Evolutionary conservation across 2,329 filamentous ascomycete genomes (phyloP).

Genomic region (Arthrobotrys iridis): DNA sequence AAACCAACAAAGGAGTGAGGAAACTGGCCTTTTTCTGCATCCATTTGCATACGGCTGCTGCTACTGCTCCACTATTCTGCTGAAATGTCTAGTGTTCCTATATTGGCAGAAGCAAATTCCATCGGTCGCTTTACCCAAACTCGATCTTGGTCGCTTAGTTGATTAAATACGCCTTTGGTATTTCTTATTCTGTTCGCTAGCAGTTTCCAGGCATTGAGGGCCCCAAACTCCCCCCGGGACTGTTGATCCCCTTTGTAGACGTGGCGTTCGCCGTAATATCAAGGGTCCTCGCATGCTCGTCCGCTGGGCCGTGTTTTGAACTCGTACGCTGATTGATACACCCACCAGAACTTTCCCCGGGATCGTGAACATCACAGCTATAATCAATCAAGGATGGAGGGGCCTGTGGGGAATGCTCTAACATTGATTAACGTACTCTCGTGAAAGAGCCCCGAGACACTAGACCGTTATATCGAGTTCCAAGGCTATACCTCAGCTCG

Average conservation of each 20-base stretch:
- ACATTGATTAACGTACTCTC: not conserved
- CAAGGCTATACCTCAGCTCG: not conserved
- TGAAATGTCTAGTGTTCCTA: conserved; percentile 16
- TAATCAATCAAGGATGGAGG: too few relatives aligned
- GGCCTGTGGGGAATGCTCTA: not conserved
- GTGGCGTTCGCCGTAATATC: conserved; percentile 33
- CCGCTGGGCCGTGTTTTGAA: conserved; percentile 18
- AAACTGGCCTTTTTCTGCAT: conserved; percentile 22
- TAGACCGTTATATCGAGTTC: not conserved
- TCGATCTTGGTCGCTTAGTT: conserved; percentile 11
- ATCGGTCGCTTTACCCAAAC: conserved; percentile 25
- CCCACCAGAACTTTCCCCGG: too few relatives aligned
- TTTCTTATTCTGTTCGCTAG: conserved; percentile 37
- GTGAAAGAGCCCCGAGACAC: conserved; percentile 1
- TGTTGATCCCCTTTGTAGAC: conserved; percentile 21
- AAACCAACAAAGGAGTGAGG: not conserved
- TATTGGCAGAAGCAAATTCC: conserved; percentile 16
- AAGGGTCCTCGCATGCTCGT: conserved; percentile 26
- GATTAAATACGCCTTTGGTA: not conserved
- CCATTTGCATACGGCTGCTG: conserved; percentile 6
- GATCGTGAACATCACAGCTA: too few relatives aligned
- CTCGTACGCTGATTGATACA: conserved; percentile 10
- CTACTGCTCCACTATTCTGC: conserved; percentile 10
- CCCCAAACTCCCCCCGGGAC: too few relatives aligned
- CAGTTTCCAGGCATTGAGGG: conserved; percentile 19